Evolutionary conservation across 2,329 filamentous ascomycete species (phyloP), one percentile per base, ranked within the genome.

Genomic region (Esteya vermicola): DNA sequence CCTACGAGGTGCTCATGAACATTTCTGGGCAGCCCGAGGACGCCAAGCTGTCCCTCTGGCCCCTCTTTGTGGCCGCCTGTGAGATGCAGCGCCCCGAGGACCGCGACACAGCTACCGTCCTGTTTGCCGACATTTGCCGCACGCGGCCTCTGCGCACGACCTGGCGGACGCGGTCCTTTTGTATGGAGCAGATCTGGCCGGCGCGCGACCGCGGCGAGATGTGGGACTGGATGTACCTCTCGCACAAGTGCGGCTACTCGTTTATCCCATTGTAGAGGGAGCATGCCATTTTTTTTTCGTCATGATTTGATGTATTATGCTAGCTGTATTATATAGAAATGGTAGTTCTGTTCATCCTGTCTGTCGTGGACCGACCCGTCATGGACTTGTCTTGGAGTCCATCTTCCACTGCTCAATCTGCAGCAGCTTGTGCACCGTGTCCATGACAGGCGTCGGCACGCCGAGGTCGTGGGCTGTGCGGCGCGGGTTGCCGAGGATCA

Each of bases 401-500:
- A 39, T 41, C 33, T 47, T 45, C 45, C 45, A 47, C 12, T 43
- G 35, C 35, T 44, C 45, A 2, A 47, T 36, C 22, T 36, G n/a
- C n/a, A 46, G 27, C 44, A 46, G 35, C n/a, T 33, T 33, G 22
- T 42, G 37, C 10, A 44, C 44, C 9, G 36, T 38, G 9, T 42
- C 39, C 36, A 46, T 26, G 8, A 32, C 26, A 3, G 44, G 44
- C 25, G 39, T 40, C 6, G 30, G 20, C 18, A 46, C 44, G 14
- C 44, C 42, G 7, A 46, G 39, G 6, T 21, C 10, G 7, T 9
- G 12, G 3, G 45, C 57, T 33, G 54, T 38, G 36, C 45, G 45
- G n/a, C 54, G 50, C 16, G 46, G 46, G 42, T 57, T 57, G 14
- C 55, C 55, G n/a, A 58, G 48, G 23, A 58, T 55, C 19, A 55